phyloP scores from a whole-genome alignment of 228 moss, liverwort and hornwort species.

The Sphagnum magellanicum region DNA sequence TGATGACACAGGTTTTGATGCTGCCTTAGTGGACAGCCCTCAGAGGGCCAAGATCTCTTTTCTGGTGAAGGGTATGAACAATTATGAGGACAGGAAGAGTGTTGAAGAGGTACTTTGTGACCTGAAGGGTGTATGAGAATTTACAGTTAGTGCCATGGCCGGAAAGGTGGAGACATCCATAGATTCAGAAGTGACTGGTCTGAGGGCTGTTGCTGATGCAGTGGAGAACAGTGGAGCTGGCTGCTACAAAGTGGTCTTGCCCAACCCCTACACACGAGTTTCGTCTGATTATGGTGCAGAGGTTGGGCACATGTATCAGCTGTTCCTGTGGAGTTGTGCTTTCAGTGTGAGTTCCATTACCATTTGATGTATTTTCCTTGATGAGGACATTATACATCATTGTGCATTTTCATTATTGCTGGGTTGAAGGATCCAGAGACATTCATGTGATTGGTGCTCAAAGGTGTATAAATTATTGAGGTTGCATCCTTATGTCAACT shows the following conservation, averaged over 20 bases:
- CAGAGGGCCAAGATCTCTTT: constrained; percentile 55
- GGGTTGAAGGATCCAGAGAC: too few species aligned
- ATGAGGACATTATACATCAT: too few species aligned
- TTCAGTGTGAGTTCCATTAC: constrained; percentile 38
- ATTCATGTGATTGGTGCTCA: too few species aligned
- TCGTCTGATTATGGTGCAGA: constrained; percentile 59
- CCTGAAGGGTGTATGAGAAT: constrained; percentile 58
- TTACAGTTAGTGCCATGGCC: constrained; percentile 25
- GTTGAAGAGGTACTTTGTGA: constrained; percentile 34
- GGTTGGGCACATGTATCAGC: constrained; percentile 47
- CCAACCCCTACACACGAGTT: constrained; percentile 72
- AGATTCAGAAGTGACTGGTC: constrained; percentile 73
- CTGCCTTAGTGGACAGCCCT: constrained; percentile 65
- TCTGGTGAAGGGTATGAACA: constrained; percentile 47
- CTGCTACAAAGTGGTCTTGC: constrained; percentile 54
- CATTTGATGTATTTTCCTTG: too few species aligned
- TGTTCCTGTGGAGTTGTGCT: constrained; percentile 64
- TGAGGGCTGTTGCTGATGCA: constrained; percentile 69
- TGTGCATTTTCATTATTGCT: too few species aligned
- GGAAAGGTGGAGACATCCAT: constrained; percentile 59
- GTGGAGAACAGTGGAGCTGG: constrained; percentile 41
- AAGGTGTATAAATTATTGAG: too few species aligned
- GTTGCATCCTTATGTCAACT: too few species aligned
- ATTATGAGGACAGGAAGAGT: constrained; percentile 33
- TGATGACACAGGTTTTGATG: constrained; percentile 89